Base-by-base conservation (phyloP, 495 filamentous ascomycete species). In the Tuber brumale region DNA sequence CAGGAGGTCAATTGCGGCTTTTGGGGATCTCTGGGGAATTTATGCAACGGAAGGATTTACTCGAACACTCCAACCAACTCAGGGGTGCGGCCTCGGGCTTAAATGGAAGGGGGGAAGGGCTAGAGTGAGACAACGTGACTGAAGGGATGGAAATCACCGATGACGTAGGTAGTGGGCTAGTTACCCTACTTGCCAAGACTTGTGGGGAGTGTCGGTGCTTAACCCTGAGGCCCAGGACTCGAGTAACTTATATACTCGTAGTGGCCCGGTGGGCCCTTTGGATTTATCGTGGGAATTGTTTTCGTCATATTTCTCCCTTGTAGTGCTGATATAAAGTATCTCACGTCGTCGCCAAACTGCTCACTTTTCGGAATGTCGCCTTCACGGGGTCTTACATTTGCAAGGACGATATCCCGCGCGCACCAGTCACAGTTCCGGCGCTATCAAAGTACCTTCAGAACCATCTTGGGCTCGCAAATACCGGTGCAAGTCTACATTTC, bases 401-500 rank as follows among this genome's bases (percentile, higher is more conserved):
- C 27, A 75, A 21, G 48, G 6, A 2, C 75, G 57, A 45, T 39
- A 23, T 21, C 23, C 72, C 46, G 9, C 9, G 18, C 19, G 1
- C 6, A 31, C 35, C 44, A 43, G 7, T 48, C 27, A 70, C 48
- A 51, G 14, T 42, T 41, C 72, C 66, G 42, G 73, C 69, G 42
- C 35, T 42, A 42, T 73, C 21, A 73, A 80, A 37, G 57, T 7
- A 73, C 76, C 39, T 77, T 81, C 74, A 21, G 66, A 10, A 18
- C 69, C 19, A 75, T 81, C 78, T 48, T 73, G 41, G 23, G 76
- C 72, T 77, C 81, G 19, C 44, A 42, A 23, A 79, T 69, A 80
- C 61, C 80, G 83, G 45, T 87, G 83, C 84, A 91, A 78, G 89
- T 94, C 80, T 97, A 97, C 86, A 87, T 92, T 76, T 97, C 94